These are phyloP conservation scores for Acrodontium crateriforme DNA, from an alignment of 2,329 filamentous ascomycete genomes.

Conservation along the genomic window DNA sequence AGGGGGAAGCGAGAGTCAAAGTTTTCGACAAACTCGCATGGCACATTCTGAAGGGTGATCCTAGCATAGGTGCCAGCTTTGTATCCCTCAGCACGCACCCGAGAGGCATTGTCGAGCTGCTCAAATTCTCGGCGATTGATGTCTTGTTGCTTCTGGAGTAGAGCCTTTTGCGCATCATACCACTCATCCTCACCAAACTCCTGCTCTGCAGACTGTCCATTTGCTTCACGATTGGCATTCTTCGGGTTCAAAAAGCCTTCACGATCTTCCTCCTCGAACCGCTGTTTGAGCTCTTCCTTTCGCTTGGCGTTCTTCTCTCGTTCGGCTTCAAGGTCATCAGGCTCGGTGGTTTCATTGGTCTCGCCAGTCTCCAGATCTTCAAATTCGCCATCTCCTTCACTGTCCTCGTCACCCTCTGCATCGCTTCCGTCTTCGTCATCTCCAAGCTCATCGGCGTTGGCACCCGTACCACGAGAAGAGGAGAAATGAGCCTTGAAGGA, in stretches of 20 bases:
- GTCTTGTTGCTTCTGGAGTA: constrained; percentile 86
- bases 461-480: constrained; percentile 45
- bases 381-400: constrained; percentile 62
- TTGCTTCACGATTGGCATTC: constrained; percentile 55
- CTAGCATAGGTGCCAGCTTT: constrained; percentile 87
- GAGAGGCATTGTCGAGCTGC: constrained; percentile 68
- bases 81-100: constrained; percentile 75
- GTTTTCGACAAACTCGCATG: constrained; percentile 72
- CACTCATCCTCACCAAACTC: constrained; percentile 96
- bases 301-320: constrained; percentile 78
- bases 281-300: constrained; percentile 86
- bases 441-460: constrained; percentile 36
- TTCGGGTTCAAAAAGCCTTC: constrained; percentile 91
- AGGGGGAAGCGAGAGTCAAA: constrained; percentile 76
- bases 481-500: constrained; percentile 63
- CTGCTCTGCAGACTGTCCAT: constrained; percentile 48
- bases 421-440: constrained; percentile 37
- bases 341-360: constrained; percentile 28
- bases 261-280: constrained; percentile 96
- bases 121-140: constrained; percentile 95
- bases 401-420: constrained; percentile 26
- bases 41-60: constrained; percentile 76
- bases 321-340: constrained; percentile 62
- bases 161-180: constrained; percentile 94
- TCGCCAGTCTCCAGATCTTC: constrained; percentile 69